Base-by-base conservation (phyloP, 371 early-diverging fungal species). In the Phascolomyces articulosus region DNA sequence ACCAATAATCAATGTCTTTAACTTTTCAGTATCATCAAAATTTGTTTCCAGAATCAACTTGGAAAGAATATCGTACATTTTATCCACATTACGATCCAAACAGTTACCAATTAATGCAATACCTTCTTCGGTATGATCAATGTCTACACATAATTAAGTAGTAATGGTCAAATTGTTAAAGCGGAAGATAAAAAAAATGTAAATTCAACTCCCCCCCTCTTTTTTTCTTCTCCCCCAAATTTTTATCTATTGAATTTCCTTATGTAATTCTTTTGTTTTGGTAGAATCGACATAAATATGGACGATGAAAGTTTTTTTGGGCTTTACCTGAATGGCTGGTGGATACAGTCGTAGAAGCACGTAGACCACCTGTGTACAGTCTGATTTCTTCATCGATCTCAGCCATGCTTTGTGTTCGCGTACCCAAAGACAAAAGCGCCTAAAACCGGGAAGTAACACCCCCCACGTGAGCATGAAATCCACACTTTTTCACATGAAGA, bases 341-440 rank as follows among this genome's bases (percentile, higher is more conserved):
- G 21, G 90, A 79, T 8, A 89, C 73, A 64, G 85, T 83, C 1
- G 91, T 83, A 40, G 91, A 77, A 28, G 89, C 86, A 24, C 80
- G 77, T 40, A 98, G 82, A 11, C 98, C 98, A 48, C 95, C 96
- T 7, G 97, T 95, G 68, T 88, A 80, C 34, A 91, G 75, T 21
- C 94, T 83, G 54, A 97, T 93, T 3, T 93, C 90, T 21, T 96
- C 93, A 67, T 95, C 95, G 27, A 98, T 88, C 40, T 91, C 93
- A 23, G 92, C 86, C 87, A 95, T 93, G 15, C 86, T 71, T 61
- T 89, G 89, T 13, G 71, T 58, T 4, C 73, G 75, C 3, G 96
- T 96, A 47, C 97, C 97, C n/a, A 96, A 82, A 9, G 92, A 92
- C 10, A 92, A 89, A 40, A 97, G 72, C 0, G 93, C 82, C 76